These are phyloP conservation scores for Tricharina praecox DNA, from an alignment of 495 filamentous ascomycete genomes.

Conservation along the genomic window DNA sequence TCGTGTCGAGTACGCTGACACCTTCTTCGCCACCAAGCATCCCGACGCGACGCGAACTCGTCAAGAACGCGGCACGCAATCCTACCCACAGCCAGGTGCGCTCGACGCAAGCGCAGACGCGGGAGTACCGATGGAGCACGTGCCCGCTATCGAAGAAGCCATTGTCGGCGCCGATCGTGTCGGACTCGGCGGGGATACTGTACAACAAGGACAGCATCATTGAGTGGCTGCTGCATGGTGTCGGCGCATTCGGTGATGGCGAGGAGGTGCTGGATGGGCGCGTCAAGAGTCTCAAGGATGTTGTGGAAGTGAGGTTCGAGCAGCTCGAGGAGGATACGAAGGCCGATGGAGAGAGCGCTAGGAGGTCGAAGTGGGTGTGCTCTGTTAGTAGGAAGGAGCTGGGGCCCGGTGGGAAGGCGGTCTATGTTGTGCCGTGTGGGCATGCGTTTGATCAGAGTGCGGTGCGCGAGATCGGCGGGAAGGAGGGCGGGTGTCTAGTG, in stretches of 20 bases:
- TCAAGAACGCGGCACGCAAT: conserved; percentile 65
- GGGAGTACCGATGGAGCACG: conserved; percentile 67
- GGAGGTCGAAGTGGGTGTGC: conserved; percentile 50
- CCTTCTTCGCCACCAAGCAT: conserved; percentile 35
- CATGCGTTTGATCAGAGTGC: conserved; percentile 82
- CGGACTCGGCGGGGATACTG: conserved; percentile 66
- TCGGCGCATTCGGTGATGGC: conserved; percentile 40
- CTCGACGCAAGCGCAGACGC: conserved; percentile 64
- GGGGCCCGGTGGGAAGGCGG: conserved; percentile 59
- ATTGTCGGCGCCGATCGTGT: conserved; percentile 58
- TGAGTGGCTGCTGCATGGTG: conserved; percentile 54
- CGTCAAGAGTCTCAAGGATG: conserved; percentile 69
- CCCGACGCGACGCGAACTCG: conserved; percentile 84
- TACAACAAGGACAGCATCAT: conserved; percentile 93
- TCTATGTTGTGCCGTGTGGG: conserved; percentile 87
- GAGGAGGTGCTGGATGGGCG: conserved; percentile 49
- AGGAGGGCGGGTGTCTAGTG: conserved; percentile 2
- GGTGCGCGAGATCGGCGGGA: conserved; percentile 54
- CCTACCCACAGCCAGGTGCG: conserved; percentile 81
- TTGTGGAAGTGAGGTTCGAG: conserved; percentile 76
- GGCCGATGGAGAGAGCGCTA: conserved; percentile 17
- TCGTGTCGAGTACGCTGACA: background rate
- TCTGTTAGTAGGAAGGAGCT: conserved; percentile 76
- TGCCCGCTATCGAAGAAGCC: conserved; percentile 70
- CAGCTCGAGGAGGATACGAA: conserved; percentile 31